These are phyloP conservation scores for Aphanomyces astaci DNA, from an alignment of 352 stramenopile genomes.

Conservation along the genomic window DNA sequence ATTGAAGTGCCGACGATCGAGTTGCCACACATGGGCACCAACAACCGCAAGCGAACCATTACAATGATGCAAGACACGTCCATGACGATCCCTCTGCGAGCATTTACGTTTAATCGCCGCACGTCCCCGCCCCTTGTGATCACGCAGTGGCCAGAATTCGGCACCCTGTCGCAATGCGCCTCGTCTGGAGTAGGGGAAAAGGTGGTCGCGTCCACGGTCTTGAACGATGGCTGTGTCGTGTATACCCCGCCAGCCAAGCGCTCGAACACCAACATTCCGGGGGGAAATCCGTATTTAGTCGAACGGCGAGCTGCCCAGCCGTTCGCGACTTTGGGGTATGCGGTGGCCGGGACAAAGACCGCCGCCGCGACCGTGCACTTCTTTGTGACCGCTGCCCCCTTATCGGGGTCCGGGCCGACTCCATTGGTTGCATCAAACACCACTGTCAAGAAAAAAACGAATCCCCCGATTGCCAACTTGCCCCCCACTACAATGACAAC, in stretches of 20 bases:
- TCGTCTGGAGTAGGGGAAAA: neutral
- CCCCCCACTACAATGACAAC: too few relatives aligned
- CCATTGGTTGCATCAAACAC: too few relatives aligned
- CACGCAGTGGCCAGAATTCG: neutral
- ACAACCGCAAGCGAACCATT: neutral
- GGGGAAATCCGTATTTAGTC: neutral
- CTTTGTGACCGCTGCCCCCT: conserved; percentile 3
- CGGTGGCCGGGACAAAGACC: neutral
- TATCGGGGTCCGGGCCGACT: too few relatives aligned
- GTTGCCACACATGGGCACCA: neutral
- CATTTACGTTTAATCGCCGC: neutral
- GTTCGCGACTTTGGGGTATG: neutral
- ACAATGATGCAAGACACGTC: neutral
- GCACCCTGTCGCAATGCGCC: neutral
- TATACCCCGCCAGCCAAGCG: neutral
- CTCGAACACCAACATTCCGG: neutral
- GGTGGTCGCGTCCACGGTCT: neutral
- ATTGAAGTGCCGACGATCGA: neutral
- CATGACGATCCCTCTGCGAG: neutral
- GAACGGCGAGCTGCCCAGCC: neutral
- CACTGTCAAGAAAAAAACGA: too few relatives aligned
- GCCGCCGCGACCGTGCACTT: neutral
- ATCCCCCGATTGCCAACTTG: too few relatives aligned
- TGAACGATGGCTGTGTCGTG: neutral
- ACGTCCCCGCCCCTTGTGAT: neutral